A percentile compares a stretch with the other conserved stretches of the same genome.
Conservation (phyloP, 257 asterid genomes). For the Anisodus tanguticus region DNA sequence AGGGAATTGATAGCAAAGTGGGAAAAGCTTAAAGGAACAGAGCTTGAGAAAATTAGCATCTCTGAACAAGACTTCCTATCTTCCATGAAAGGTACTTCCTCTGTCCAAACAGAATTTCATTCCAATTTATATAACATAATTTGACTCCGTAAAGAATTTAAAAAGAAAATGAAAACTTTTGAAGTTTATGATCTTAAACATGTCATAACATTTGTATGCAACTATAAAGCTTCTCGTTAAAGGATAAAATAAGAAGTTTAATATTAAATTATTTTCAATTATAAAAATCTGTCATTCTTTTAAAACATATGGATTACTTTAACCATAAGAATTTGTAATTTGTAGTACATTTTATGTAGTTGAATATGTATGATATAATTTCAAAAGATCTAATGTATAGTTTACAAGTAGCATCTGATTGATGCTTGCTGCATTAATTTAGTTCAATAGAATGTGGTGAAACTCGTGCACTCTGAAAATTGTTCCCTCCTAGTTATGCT, state of each 20-base stretch:
- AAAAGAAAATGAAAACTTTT: neutral
- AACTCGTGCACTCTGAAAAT: neutral
- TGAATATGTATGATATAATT: neutral
- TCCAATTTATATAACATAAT: neutral
- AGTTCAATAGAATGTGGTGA: neutral
- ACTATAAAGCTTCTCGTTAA: no score
- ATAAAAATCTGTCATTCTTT: neutral
- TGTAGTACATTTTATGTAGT: neutral
- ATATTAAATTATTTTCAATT: neutral
- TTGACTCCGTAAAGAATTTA: neutral
- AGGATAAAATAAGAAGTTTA: neutral
- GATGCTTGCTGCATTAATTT: neutral
- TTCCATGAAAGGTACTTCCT: slow-evolving; percentile 54
- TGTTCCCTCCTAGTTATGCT: neutral
- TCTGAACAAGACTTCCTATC: slow-evolving; percentile 63
- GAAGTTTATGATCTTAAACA: neutral
- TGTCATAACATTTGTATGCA: neutral
- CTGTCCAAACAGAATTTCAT: neutral
- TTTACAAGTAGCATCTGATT: neutral
- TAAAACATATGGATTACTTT: neutral
- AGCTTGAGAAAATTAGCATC: slow-evolving; percentile 52
- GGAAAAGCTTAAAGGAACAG: slow-evolving; percentile 66
- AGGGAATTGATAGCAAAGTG: slow-evolving; percentile 59
- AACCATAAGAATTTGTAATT: neutral
- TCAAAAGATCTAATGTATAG: neutral